Conservation (phyloP, 2,329 filamentous ascomycete species). For the Alternaria sp. region DNA sequence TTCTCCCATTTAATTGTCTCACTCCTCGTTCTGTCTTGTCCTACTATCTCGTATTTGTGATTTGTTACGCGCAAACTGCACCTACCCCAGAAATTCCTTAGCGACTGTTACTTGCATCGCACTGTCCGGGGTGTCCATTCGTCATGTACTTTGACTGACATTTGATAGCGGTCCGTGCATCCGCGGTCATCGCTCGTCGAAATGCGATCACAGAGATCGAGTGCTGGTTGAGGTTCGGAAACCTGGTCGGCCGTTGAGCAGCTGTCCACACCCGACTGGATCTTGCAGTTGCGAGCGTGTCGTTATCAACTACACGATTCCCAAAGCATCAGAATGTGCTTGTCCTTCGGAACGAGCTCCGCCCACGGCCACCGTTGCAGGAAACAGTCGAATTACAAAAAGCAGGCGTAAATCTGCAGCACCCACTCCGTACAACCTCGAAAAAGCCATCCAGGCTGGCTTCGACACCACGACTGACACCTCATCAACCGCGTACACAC, state of each 20-base stretch:
- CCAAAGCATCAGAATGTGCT: slow-evolving; percentile 53
- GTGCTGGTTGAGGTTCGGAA: slow-evolving; percentile 76
- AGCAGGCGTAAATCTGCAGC: slow-evolving; percentile 41
- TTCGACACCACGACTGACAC: slow-evolving; percentile 45
- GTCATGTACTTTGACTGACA: slow-evolving; percentile 24
- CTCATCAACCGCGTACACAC: slow-evolving; percentile 42
- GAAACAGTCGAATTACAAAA: slow-evolving; percentile 47
- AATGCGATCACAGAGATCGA: slow-evolving; percentile 74
- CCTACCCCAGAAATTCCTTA: neutral
- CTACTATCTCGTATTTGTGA: neutral
- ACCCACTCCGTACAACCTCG: slow-evolving; percentile 41
- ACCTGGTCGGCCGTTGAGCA: slow-evolving; percentile 73
- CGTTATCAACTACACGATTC: slow-evolving; percentile 60
- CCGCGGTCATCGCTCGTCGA: slow-evolving; percentile 77
- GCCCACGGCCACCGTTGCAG: slow-evolving; percentile 31
- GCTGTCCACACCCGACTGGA: slow-evolving; percentile 71
- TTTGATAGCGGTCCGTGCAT: slow-evolving; percentile 73
- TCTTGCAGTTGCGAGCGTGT: slow-evolving; percentile 70
- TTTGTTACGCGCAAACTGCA: slow-evolving; percentile 1
- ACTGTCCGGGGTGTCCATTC: slow-evolving; percentile 3
- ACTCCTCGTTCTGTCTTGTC: neutral
- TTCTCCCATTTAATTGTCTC: slow-evolving; percentile 11
- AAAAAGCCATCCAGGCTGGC: slow-evolving; percentile 48
- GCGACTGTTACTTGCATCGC: slow-evolving; percentile 1
- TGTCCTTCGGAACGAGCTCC: slow-evolving; percentile 47